phyloP scores from a whole-genome alignment of 2,329 filamentous ascomycete genomes.

The Acephala macrosclerotiorum region DNA sequence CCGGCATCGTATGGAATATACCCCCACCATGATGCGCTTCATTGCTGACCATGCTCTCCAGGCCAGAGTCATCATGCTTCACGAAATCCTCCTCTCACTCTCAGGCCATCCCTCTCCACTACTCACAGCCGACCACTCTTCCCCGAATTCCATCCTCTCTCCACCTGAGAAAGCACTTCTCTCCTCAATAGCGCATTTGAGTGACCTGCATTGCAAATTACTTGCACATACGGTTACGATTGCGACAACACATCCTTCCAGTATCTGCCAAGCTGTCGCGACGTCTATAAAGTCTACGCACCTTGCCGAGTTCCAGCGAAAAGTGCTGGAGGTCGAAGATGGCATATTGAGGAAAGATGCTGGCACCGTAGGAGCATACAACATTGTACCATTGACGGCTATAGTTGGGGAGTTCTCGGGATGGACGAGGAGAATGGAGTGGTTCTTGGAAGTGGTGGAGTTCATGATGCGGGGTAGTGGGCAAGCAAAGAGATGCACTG shows the following conservation, averaged over 20 bases:
- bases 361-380: conserved; percentile 85
- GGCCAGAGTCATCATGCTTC: conserved; percentile 72
- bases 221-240: conserved; percentile 72
- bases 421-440: conserved; percentile 85
- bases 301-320: conserved; percentile 80
- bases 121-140: conserved; percentile 65
- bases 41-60: conserved; percentile 18
- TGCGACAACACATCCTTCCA: conserved; percentile 75
- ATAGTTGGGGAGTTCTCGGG: conserved; percentile 85
- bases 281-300: conserved; percentile 78
- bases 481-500: conserved; percentile 58
- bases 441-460: conserved; percentile 78
- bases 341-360: conserved; percentile 80
- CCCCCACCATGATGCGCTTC: not conserved
- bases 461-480: conserved; percentile 64
- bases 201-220: conserved; percentile 77
- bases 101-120: conserved; percentile 93
- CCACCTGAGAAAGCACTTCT: conserved; percentile 86
- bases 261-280: conserved; percentile 87
- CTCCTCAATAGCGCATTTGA: conserved; percentile 77
- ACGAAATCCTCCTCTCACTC: conserved; percentile 96
- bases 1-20: not conserved
- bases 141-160: conserved; percentile 62
- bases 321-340: conserved; percentile 84
- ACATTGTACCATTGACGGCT: conserved; percentile 89